Base-by-base conservation (phyloP, 768 basidiomycete species). In the Sutorius australiensis region DNA sequence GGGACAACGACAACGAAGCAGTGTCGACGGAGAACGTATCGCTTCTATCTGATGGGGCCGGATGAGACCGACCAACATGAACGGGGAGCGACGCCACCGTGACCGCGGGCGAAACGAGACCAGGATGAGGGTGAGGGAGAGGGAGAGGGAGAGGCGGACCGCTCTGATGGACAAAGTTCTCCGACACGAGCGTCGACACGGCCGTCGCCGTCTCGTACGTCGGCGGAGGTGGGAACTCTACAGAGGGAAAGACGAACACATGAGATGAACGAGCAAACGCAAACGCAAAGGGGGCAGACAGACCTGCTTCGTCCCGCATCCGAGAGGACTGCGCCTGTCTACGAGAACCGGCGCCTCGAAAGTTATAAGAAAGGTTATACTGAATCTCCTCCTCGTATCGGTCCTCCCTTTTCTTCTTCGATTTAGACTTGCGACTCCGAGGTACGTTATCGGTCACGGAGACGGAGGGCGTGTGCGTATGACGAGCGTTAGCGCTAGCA, bases 221-320 rank as follows among this genome's bases (percentile, higher is more conserved):
- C 12, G 86, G 81, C 27, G 89, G 88, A 12, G 89, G 89, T 7
- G 84, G 86, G 62, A 86, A 86, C 63, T 87, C 79, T 66, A 12
- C 24, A 27, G 31, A 80, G 43, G 14, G 75, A 70, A 28, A 56
- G 42, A n/a, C n/a, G n/a, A n/a, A n/a, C 28, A 54, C 37, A 57
- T 32, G 53, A 53, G 46, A n/a, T 16, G 24, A 27, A 27, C 40
- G 10, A 19, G 30, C 24, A 4, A 24, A 24, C 24, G 46, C 8
- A 48, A 3, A 44, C 2, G 32, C 14, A 36, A 44, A n/a, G n/a
- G n/a, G 17, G 44, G 38, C n/a, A 44, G 40, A 67, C 62, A 0
- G 53, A 73, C 73, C 69, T 54, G 64, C 53, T 51, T 69, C 73
- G 41, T 70, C 61, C 17, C 49, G 58, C 55, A 66, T 69, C 56